phyloP scores from a whole-genome alignment of 2,329 filamentous ascomycete species.

The Colletotrichum musicola region DNA sequence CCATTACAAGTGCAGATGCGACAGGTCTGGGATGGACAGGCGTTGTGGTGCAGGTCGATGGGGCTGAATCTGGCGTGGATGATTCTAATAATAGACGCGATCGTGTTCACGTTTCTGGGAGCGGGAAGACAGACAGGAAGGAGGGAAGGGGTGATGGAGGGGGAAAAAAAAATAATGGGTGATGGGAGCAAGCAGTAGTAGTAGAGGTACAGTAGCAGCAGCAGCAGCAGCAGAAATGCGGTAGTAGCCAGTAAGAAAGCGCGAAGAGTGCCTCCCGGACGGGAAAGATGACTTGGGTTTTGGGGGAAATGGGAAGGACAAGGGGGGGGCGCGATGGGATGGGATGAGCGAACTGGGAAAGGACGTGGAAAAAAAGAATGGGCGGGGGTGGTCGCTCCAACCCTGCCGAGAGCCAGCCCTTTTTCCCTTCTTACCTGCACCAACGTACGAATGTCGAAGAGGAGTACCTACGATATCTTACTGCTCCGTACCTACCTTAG shows the following conservation, averaged over 20 bases:
- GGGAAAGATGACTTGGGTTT: constrained; percentile 12
- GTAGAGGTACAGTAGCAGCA: background rate
- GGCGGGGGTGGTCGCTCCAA: constrained; percentile 8
- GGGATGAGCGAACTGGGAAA: constrained; percentile 17
- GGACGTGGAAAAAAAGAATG: constrained; percentile 21
- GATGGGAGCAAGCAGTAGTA: constrained; percentile 24
- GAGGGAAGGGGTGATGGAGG: constrained; percentile 40
- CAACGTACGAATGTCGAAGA: too few relatives aligned
- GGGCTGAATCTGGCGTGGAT: constrained; percentile 64
- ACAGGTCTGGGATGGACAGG: constrained; percentile 44
- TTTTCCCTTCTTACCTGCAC: too few relatives aligned
- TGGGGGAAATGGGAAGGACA: background rate
- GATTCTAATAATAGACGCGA: constrained; percentile 66
- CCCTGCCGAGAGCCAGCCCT: too few relatives aligned
- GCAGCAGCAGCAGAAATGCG: background rate
- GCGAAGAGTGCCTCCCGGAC: background rate
- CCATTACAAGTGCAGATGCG: constrained; percentile 40
- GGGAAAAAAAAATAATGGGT: constrained; percentile 34
- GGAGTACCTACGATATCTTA: too few relatives aligned
- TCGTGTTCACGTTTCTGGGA: constrained; percentile 54
- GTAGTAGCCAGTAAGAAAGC: background rate
- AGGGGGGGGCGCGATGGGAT: background rate
- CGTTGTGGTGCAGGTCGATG: constrained; percentile 55
- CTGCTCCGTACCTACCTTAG: too few relatives aligned
- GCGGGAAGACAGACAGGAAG: constrained; percentile 43